Evolutionary conservation across 108 stramenopile genomes (phyloP).

Genomic region (Bacterosira constricta): DNA sequence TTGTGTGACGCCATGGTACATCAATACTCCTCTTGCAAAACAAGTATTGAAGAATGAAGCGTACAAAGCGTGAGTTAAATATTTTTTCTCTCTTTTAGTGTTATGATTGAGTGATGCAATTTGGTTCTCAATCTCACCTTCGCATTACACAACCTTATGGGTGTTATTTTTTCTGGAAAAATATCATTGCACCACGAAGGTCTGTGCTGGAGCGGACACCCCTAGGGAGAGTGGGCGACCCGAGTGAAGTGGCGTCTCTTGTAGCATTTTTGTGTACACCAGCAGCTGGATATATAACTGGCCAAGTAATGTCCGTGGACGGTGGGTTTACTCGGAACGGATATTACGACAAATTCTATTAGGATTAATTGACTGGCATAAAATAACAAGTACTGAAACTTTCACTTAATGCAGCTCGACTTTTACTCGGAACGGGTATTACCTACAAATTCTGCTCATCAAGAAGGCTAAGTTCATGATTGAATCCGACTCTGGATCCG

Average conservation of each 20-base stretch:
- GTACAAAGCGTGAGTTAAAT: constrained; percentile 59
- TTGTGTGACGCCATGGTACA: constrained; percentile 89
- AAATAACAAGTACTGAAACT: too few species aligned
- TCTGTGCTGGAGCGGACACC: constrained; percentile 77
- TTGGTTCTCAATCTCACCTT: too few species aligned
- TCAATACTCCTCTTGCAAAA: constrained; percentile 86
- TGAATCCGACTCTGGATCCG: too few species aligned
- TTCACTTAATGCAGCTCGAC: too few species aligned
- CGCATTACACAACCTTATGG: too few species aligned
- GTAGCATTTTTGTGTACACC: constrained; percentile 93
- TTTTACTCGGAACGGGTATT: too few species aligned
- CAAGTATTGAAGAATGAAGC: constrained; percentile 81
- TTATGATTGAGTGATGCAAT: background rate
- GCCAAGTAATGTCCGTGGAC: constrained; percentile 92
- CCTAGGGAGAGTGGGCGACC: constrained; percentile 79
- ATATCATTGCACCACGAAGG: background rate
- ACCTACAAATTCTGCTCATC: too few species aligned
- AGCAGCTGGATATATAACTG: constrained; percentile 92
- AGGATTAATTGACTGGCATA: background rate
- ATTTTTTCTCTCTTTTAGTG: background rate
- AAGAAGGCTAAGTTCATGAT: too few species aligned
- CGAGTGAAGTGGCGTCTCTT: constrained; percentile 80
- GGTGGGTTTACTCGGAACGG: constrained; percentile 91
- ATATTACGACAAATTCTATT: constrained; percentile 46
- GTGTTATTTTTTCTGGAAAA: background rate